A percentile compares a stretch with the other conserved stretches of the same genome.
These are phyloP conservation scores for Xylaria castorea DNA, from an alignment of 495 filamentous ascomycete genomes.

Conservation along the genomic window DNA sequence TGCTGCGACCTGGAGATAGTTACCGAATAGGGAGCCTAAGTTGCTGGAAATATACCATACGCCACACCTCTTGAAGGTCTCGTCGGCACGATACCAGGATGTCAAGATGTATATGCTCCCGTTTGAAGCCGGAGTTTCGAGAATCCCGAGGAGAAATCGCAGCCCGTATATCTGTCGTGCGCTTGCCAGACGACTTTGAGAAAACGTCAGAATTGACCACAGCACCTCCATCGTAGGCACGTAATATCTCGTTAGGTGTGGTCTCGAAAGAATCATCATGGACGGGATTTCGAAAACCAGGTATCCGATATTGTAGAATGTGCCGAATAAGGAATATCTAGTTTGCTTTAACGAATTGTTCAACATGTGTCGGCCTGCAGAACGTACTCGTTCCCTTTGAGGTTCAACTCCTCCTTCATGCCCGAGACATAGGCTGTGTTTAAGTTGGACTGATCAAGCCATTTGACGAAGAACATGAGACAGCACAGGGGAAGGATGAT, in stretches of 20 bases:
- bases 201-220: not conserved
- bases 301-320: conserved; percentile 8
- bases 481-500: not conserved
- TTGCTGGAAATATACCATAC: conserved; percentile 2
- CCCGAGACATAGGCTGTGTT: not conserved
- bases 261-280: not conserved
- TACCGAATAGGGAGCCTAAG: not conserved
- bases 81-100: not conserved
- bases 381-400: not conserved
- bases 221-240: not conserved
- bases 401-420: not conserved
- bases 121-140: not conserved
- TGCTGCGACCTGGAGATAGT: not conserved
- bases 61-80: not conserved
- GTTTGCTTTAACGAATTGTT: not conserved
- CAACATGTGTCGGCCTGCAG: not conserved
- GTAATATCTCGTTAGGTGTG: conserved; percentile 7
- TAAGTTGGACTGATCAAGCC: not conserved
- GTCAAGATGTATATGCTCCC: not conserved
- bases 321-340: not conserved
- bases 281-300: not conserved
- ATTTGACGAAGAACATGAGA: conserved; percentile 7
- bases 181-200: not conserved
- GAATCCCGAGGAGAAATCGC: not conserved
- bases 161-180: not conserved